phyloP scores from a whole-genome alignment of 2,329 filamentous ascomycete genomes.

The Diaporthe citri region DNA sequence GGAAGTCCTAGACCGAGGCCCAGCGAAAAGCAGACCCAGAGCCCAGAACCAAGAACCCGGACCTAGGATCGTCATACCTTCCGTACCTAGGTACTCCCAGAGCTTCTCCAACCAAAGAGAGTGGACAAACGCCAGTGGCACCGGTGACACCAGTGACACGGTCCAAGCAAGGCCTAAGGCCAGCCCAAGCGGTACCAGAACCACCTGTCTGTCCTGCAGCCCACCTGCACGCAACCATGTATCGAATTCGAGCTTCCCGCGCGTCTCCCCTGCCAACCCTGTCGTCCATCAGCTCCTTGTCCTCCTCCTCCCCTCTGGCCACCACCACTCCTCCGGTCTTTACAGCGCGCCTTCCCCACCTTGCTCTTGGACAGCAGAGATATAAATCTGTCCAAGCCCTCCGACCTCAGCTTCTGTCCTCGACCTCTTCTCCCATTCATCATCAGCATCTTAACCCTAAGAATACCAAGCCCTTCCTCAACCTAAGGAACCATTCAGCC shows the following conservation, averaged over 20 bases:
- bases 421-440: conserved; percentile 15
- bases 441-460: conserved; percentile 14
- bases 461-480: conserved; percentile 3
- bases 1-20: conserved; percentile 9
- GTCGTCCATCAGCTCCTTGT: conserved; percentile 5
- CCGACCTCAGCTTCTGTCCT: background rate
- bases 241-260: conserved; percentile 25
- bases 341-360: conserved; percentile 33
- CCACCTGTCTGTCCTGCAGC: background rate
- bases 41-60: background rate
- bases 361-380: conserved; percentile 30
- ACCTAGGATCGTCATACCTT: conserved; percentile 12
- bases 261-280: conserved; percentile 15
- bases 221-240: conserved; percentile 11
- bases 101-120: background rate
- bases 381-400: conserved; percentile 31
- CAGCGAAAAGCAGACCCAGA: conserved; percentile 2
- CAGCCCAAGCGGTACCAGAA: conserved; percentile 3
- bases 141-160: conserved; percentile 8
- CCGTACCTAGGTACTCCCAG: background rate
- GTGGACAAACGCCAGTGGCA: conserved; percentile 5
- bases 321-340: conserved; percentile 1
- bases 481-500: conserved; percentile 2
- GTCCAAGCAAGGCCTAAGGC: conserved; percentile 16
- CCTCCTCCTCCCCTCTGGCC: background rate